Evolutionary conservation across 345 rosid species (phyloP), one percentile per base, ranked within the genome.

Genomic region (Citrus mangshanensis): DNA sequence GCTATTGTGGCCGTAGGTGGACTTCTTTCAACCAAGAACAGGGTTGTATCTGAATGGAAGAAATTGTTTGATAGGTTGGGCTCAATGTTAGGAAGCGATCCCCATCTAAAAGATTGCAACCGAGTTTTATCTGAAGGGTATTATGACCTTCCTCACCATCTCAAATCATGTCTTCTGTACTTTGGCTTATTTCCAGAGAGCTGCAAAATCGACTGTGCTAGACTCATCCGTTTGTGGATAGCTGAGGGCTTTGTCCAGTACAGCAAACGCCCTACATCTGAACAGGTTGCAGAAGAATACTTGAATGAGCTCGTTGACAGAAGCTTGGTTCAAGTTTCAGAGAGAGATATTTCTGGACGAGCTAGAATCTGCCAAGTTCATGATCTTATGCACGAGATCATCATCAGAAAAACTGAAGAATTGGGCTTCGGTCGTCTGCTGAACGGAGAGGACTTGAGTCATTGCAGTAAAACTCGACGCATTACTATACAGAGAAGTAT

Each of bases 161-260:
- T 82, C 35, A 78, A 82, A 34, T 10, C 58, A 60, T 82, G 79
- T 51, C 76, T 73, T 70, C 42, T 78, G 75, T 82, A 82, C 75
- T 72, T 83, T 3, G 22, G 86, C 10, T 40, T 73, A 35, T 80
- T 84, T 56, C 86, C 80, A 0, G 84, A 84, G 38, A 70, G 72
- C 73, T 37, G 54, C 37, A 4, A 37, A 3, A 24, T 84, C 55
- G n/a, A 22, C 5, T 1, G 38, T 18, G 64, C 18, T 30, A 70
- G 65, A 55, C 51, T 84, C 0, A 28, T 64, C 14, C 24, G 71
- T 9, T 32, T 75, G 51, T 80, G 86, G 83, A 67, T 80, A 19
- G 81, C 80, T 4, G 86, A 83, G 56, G 78, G 81, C 25, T 77
- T 83, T 7, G 72, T 80, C 24, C 51, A 27, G 5, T 14, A 77